Conservation (phyloP, 2,329 filamentous ascomycete species). For the Curvularia hawaiiensis region DNA sequence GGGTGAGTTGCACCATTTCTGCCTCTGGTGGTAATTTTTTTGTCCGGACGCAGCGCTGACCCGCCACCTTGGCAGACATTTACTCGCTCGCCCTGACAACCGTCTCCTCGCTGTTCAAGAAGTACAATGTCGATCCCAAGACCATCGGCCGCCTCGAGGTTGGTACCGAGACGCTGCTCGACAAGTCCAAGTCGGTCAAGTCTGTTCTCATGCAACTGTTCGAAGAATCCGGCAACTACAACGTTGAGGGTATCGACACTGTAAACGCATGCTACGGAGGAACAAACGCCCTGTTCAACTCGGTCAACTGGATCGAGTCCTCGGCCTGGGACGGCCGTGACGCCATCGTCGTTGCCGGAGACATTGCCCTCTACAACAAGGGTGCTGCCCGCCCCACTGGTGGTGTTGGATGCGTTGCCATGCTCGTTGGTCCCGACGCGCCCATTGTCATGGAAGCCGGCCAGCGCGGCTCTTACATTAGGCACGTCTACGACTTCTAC, state of each 20-base stretch:
- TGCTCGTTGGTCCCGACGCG: slow-evolving; percentile 59
- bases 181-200: slow-evolving; percentile 63
- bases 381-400: slow-evolving; percentile 59
- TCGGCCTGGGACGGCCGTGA: slow-evolving; percentile 60
- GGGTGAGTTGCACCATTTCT: slow-evolving; percentile 43
- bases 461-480: slow-evolving; percentile 57
- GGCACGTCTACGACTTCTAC: slow-evolving; percentile 61
- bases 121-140: slow-evolving; percentile 58
- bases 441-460: slow-evolving; percentile 57
- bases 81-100: slow-evolving; percentile 60
- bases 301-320: slow-evolving; percentile 60
- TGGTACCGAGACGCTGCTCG: slow-evolving; percentile 59
- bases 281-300: slow-evolving; percentile 61
- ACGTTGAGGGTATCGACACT: slow-evolving; percentile 60
- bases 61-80: slow-evolving; percentile 49
- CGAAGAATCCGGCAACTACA: slow-evolving; percentile 57
- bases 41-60: slow-evolving; percentile 18
- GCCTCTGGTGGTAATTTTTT: background rate
- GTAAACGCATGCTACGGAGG: slow-evolving; percentile 61
- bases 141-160: slow-evolving; percentile 59
- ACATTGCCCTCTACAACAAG: slow-evolving; percentile 62
- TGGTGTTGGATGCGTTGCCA: slow-evolving; percentile 59
- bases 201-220: slow-evolving; percentile 61
- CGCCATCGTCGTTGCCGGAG: slow-evolving; percentile 58
- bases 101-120: slow-evolving; percentile 57